Evolutionary conservation across 2,329 filamentous ascomycete genomes (phyloP), one percentile per base, ranked within the genome.

Genomic region (Nigrospora oryzae): DNA sequence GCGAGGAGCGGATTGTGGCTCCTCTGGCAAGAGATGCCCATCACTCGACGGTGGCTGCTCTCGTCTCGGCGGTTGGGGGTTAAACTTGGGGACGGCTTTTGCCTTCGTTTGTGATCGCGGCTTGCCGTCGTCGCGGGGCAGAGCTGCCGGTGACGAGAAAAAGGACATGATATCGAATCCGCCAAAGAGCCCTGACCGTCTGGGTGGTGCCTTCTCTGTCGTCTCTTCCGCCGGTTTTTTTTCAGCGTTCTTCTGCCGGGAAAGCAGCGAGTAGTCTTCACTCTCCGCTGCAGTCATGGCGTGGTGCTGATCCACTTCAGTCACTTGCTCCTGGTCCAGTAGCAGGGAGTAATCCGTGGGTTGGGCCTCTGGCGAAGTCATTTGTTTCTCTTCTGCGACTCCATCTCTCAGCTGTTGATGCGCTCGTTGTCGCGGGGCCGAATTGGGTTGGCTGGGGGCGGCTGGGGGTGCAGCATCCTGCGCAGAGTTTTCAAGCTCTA

Each of bases 61-160:
- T 30, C 11, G 19, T 51, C 47, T 33, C 52, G 51, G n/a, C 44
- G 16, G 28, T 43, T 46, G 34, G 44, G 48, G 28, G 46, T 28
- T 28, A 10, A 28, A 28, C 23, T 28, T 28, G 23, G 23, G 5
- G 23, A 10, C 7, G 5, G 23, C 23, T 28, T 28, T 28, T 28
- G 23, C 10, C 23, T 28, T 28, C 23, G 23, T 10, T 28, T 28
- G 40, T 16, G 40, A 15, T 13, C 47, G 30, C 44, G 43, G n/a
- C 13, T 39, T 45, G 43, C 32, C 36, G 47, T 41, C n/a, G 28
- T 17, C 15, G 38, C 28, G 54, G 2, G 68, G 68, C 23, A 69
- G 51, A 8, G 58, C 51, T 0, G 70, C 68, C 1, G 77, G 76
- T 3, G 77, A 80, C 0, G 77, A 81, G 55, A 81, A 81, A 56